Evolutionary conservation across 176 grass and related monocot genomes (phyloP).

Genomic region (Lolium multiflorum): DNA sequence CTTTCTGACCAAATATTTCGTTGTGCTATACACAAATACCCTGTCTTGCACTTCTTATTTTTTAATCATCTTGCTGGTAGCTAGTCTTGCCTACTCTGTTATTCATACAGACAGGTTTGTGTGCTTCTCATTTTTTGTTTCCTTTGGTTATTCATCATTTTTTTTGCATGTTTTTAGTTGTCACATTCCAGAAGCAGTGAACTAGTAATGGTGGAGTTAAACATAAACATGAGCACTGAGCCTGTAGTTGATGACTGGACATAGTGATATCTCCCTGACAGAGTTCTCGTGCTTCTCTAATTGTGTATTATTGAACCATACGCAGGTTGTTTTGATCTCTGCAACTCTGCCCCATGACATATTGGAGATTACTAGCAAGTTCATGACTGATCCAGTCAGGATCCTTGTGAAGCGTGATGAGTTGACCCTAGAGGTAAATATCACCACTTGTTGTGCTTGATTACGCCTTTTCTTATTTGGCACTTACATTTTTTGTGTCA

Average conservation of each 20-base stretch:
- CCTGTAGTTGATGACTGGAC: neutral
- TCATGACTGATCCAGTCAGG: slow-evolving; percentile 95
- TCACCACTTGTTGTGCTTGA: slow-evolving; percentile 16
- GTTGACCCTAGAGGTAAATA: slow-evolving; percentile 93
- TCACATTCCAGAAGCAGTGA: neutral
- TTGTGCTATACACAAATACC: neutral
- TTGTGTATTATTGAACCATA: neutral
- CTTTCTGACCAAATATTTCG: too few relatives aligned
- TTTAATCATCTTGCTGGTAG: neutral
- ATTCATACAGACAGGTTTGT: neutral
- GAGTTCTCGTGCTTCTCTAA: neutral
- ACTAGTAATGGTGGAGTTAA: neutral
- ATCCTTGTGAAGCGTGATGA: slow-evolving; percentile 99
- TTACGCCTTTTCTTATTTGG: neutral
- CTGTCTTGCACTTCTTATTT: neutral
- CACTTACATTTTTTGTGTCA: slow-evolving; percentile 5
- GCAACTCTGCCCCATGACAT: slow-evolving; percentile 96
- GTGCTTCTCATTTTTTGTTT: neutral
- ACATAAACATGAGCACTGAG: neutral
- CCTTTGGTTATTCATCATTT: neutral
- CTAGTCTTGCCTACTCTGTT: neutral
- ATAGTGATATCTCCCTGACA: neutral
- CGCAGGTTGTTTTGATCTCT: slow-evolving; percentile 81
- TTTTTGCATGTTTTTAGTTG: neutral
- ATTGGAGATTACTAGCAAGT: slow-evolving; percentile 93